A percentile compares a stretch with the other conserved stretches of the same genome.
Evolutionary conservation across 352 stramenopile species (phyloP).

Genomic region (Globisporangium splendens): DNA sequence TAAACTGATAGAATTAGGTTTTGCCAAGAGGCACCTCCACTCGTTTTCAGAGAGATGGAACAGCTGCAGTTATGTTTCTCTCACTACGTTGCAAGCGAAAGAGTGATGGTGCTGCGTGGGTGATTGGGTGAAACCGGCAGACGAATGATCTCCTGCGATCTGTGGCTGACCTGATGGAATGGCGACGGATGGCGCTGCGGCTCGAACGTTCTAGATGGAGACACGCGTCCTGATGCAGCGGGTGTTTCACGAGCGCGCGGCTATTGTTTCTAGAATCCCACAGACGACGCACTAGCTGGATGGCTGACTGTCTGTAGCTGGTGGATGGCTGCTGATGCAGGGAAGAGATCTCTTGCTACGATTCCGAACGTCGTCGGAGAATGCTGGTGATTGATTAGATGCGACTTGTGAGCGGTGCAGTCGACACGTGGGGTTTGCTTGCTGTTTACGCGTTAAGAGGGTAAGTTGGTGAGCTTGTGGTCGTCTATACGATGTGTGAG

Average conservation of each 20-base stretch:
- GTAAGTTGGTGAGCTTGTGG: no score
- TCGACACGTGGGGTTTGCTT: no score
- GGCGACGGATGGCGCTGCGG: neutral
- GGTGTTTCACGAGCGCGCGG: neutral
- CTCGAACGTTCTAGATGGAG: neutral
- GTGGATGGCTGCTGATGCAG: no score
- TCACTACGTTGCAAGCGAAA: neutral
- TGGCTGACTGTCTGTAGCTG: no score
- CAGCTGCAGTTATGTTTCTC: neutral
- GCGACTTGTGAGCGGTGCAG: no score
- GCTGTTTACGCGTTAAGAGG: no score
- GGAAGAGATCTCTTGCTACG: no score
- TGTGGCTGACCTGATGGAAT: neutral
- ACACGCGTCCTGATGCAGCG: neutral
- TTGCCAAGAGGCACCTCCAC: neutral
- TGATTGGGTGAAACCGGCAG: neutral
- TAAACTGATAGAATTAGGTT: neutral
- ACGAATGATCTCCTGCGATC: neutral
- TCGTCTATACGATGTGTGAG: no score
- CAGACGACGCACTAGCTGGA: no score
- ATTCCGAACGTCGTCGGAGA: no score
- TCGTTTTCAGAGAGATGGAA: neutral
- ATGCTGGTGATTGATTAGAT: no score
- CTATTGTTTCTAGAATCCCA: neutral
- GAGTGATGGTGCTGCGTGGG: neutral